A percentile compares a stretch with the other conserved stretches of the same genome.
These are phyloP conservation scores for Glonium stellatum DNA, from an alignment of 495 filamentous ascomycete species.

Conservation along the genomic window DNA sequence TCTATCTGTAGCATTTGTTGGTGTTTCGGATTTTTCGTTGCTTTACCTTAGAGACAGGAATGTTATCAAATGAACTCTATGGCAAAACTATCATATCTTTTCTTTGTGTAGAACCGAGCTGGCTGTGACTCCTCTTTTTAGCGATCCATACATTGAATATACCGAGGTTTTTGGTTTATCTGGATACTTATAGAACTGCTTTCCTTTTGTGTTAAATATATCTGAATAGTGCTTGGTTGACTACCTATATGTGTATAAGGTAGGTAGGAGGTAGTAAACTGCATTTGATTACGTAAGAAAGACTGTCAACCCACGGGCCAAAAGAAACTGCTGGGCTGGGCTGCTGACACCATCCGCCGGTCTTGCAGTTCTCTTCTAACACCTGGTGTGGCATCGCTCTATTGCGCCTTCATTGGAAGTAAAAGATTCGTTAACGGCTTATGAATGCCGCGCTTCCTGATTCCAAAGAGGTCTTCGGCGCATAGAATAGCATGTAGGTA, in stretches of 20 bases:
- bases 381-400: neutral
- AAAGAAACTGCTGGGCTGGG: too few relatives aligned
- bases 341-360: too few relatives aligned
- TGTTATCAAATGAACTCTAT: neutral
- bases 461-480: constrained; percentile 13
- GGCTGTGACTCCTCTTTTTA: neutral
- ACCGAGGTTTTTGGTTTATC: too few relatives aligned
- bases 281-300: neutral
- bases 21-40: constrained; percentile 15
- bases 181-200: too few relatives aligned
- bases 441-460: constrained; percentile 26
- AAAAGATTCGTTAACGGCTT: neutral
- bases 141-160: neutral
- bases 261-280: neutral
- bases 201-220: too few relatives aligned
- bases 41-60: constrained; percentile 9
- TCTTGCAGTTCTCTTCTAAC: too few relatives aligned
- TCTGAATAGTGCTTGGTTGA: too few relatives aligned
- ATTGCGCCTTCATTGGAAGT: neutral
- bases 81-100: neutral
- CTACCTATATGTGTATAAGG: neutral
- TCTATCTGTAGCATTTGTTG: constrained; percentile 20
- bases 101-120: neutral
- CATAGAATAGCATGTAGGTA: constrained; percentile 25
- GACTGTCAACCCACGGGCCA: neutral